Evolutionary conservation across 2,329 filamentous ascomycete species (phyloP), one percentile per base, ranked within the genome.

Genomic region (Colletotrichum magnum): DNA sequence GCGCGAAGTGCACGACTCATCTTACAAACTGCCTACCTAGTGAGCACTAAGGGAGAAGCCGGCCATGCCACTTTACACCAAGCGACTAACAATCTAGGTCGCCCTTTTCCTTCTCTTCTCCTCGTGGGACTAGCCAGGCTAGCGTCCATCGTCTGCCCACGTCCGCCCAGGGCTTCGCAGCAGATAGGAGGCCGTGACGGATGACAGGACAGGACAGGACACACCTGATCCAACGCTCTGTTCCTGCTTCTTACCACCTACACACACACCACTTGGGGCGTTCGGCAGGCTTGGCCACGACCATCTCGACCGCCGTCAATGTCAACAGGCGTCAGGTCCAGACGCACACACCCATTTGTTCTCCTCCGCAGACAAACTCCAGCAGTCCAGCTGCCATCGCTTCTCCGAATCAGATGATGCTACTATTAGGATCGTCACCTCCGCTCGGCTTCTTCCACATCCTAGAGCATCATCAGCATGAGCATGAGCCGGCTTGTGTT

Each of bases 401-500:
- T 51, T 68, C 10, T 48, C 36, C 60, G 52, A 26, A 26, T 58
- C 53, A 68, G 47, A 53, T 47, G 60, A 47, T 68, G 60, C 65
- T 60, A 51, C 58, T 51, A 39, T 24, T 51, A 39, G 26, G 39
- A 64, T 68, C 59, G 52, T 64, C 60, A 16, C 18, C 39, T 28
- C 63, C 41, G 41, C 32, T 50, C 48, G 54, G 65, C 54, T 59
- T 59, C 13, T 32, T 21, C 48, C 41, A 36, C 32, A 36, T 10
- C 32, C 32, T 50, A 47, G 41, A n/a, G 41, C 13, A 43, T 43
- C 26, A 41, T 58, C 39, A 59, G 26, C 18, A n/a, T 15, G 41
- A 36, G 32, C 9, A 36, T 10, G 9, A 36, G 45, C 54, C 12
- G 6, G 24, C 15, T 36, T 41, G n/a, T 39, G 32, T 18, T 41